Evolutionary conservation across 106 monocot genomes (phyloP).

Genomic region (Dendrobium huoshanense): DNA sequence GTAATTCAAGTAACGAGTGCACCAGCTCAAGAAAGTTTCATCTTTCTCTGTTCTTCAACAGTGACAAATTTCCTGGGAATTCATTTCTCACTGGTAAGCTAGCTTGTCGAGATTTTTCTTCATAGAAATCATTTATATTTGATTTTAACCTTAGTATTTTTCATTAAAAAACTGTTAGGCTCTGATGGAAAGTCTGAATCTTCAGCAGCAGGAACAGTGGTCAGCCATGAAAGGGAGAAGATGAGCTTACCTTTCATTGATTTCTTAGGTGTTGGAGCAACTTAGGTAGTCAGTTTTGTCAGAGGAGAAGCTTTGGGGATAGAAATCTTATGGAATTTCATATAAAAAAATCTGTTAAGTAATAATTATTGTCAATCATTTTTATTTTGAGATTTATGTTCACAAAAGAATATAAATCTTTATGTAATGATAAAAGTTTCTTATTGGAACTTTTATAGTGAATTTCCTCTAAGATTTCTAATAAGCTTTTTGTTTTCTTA

Average conservation of each 20-base stretch:
- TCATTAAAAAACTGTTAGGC: background rate
- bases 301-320: too few relatives aligned
- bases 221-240: background rate
- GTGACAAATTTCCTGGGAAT: background rate
- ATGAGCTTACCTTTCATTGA: constrained; percentile 8
- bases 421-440: too few relatives aligned
- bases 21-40: background rate
- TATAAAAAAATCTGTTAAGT: too few relatives aligned
- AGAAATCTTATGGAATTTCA: too few relatives aligned
- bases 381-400: too few relatives aligned
- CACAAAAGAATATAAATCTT: too few relatives aligned
- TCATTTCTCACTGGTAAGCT: background rate
- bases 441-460: too few relatives aligned
- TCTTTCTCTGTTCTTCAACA: background rate
- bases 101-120: background rate
- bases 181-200: background rate
- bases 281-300: background rate
- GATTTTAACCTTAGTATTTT: background rate
- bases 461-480: too few relatives aligned
- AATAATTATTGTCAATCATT: too few relatives aligned
- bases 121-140: background rate
- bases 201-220: background rate
- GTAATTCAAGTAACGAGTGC: too few relatives aligned
- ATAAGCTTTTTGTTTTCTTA: too few relatives aligned
- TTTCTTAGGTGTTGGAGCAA: constrained; percentile 7